Evolutionary conservation across 2,329 filamentous ascomycete species (phyloP), one percentile per base, ranked within the genome.

Genomic region (Colletotrichum sp.): DNA sequence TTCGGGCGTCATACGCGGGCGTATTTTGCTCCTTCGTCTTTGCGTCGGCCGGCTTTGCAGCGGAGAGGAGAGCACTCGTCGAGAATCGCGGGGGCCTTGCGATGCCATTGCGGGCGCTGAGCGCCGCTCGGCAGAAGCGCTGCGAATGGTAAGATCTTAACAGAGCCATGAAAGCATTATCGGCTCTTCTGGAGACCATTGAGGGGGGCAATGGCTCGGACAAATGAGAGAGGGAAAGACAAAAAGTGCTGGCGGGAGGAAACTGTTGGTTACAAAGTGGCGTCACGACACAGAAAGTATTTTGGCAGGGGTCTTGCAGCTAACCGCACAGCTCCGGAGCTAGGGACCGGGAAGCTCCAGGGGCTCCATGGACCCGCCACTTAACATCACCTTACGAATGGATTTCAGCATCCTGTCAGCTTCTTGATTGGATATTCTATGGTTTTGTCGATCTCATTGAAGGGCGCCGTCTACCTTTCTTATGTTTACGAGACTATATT

Each of bases 151-250:
- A 76, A 30, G 71, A 59, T 24, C 55, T 77, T 34, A 77, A n/a
- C 30, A 77, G 26, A 75, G 75, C 71, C 67, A 77, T 71, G 34
- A 67, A 77, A 39, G 57, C 67, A 76, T 77, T 32, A 36, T 68
- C 66, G 52, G 26, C 44, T 63, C 66, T 66, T 44, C 24, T 39
- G 10, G 15, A 28, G 12, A 68, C 66, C 75, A 76, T 77, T 30
- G 52, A 30, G 30, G 26, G 15, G n/a, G 39, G 15, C 24, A 77
- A 67, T 64, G 75, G 49, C 39, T 26, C 9, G 21, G 24, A 32
- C n/a, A 28, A 59, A 18, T 21, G 44, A 52, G 21, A 30, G 26
- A 21, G 32, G n/a, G 34, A 28, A 21, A 59, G 18, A n/a, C 5
- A n/a, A 30, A 30, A 55, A 16, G 39, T 13, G 30, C 52, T 65